Conservation (phyloP, 1,284 basidiomycete genomes). For the Rhodotorula glutinis region DNA sequence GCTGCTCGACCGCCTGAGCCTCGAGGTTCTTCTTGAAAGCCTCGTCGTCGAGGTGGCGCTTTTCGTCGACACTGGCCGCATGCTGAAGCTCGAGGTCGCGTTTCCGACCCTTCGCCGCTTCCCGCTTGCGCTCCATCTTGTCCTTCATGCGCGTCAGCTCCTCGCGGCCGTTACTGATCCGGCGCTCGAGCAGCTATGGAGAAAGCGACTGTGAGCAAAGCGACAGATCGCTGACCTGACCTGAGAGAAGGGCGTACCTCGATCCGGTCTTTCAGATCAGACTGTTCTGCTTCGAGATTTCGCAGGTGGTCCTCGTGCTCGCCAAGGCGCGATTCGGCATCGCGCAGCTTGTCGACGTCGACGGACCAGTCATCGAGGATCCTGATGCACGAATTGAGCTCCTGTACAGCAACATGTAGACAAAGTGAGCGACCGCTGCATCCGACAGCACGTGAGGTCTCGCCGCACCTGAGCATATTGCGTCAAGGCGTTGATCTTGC, state of each 20-base stretch:
- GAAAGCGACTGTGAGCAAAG: accelerated
- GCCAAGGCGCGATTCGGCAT: slow-evolving; percentile 28
- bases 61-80: slow-evolving; percentile 11
- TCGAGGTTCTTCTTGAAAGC: slow-evolving; percentile 36
- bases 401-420: slow-evolving; percentile 8
- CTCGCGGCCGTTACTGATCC: slow-evolving; percentile 30
- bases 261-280: slow-evolving; percentile 34
- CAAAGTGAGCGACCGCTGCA: not conserved
- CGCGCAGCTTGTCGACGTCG: slow-evolving; percentile 31
- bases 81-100: slow-evolving; percentile 33
- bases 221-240: no score
- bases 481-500: slow-evolving; percentile 28
- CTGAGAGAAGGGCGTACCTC: slow-evolving; percentile 2
- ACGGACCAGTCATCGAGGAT: slow-evolving; percentile 40
- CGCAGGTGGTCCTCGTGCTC: slow-evolving; percentile 32
- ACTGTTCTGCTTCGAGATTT: slow-evolving; percentile 26
- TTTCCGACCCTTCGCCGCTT: slow-evolving; percentile 22
- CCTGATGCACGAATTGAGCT: slow-evolving; percentile 37
- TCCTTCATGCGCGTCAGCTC: slow-evolving; percentile 33
- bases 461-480: slow-evolving; percentile 28
- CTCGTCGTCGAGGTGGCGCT: slow-evolving; percentile 29
- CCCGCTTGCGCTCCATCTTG: slow-evolving; percentile 33
- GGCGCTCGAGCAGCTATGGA: slow-evolving; percentile 23
- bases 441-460: no score
- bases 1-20: slow-evolving; percentile 25